Conservation (phyloP, 768 basidiomycete species). For the Phanerochaete carnosa region DNA sequence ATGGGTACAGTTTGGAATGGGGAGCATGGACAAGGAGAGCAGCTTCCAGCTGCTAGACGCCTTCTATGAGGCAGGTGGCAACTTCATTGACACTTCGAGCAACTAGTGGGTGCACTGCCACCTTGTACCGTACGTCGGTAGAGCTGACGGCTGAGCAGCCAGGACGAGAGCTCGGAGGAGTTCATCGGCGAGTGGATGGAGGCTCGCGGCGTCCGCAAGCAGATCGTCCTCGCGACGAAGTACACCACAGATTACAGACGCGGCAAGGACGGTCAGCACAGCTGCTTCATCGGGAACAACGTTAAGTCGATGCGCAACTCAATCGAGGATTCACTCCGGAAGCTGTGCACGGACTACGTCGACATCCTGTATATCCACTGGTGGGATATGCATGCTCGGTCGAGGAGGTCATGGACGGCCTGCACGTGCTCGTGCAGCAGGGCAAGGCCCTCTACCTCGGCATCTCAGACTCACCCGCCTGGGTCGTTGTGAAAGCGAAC, state of each 20-base stretch:
- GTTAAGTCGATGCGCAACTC: conserved; percentile 28
- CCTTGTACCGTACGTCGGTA: not conserved
- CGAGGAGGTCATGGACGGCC: conserved; percentile 49
- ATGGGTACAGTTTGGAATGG: conserved; percentile 31
- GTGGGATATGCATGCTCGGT: conserved; percentile 51
- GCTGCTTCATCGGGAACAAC: conserved; percentile 41
- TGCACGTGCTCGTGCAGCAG: conserved; percentile 43
- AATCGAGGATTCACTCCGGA: conserved; percentile 33
- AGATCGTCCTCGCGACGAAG: conserved; percentile 28
- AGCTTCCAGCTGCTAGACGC: conserved; percentile 41
- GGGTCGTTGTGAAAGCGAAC: conserved; percentile 32
- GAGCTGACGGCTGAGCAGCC: conserved; percentile 12
- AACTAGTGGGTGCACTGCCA: conserved; percentile 31
- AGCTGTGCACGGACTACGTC: conserved; percentile 53
- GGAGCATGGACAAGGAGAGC: conserved; percentile 36
- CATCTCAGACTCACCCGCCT: conserved; percentile 28
- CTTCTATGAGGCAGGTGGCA: conserved; percentile 13
- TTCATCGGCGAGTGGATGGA: conserved; percentile 40
- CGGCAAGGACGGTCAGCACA: conserved; percentile 18
- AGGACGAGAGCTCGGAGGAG: conserved; percentile 30
- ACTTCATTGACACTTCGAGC: conserved; percentile 33
- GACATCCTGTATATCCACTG: conserved; percentile 53
- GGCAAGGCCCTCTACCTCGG: conserved; percentile 40
- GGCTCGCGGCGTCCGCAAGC: conserved; percentile 28
- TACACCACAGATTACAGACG: conserved; percentile 18